A percentile compares a stretch with the other conserved stretches of the same genome.
These are phyloP conservation scores for Hymenochaete sp. DNA, from an alignment of 1,284 basidiomycete genomes.

Conservation along the genomic window DNA sequence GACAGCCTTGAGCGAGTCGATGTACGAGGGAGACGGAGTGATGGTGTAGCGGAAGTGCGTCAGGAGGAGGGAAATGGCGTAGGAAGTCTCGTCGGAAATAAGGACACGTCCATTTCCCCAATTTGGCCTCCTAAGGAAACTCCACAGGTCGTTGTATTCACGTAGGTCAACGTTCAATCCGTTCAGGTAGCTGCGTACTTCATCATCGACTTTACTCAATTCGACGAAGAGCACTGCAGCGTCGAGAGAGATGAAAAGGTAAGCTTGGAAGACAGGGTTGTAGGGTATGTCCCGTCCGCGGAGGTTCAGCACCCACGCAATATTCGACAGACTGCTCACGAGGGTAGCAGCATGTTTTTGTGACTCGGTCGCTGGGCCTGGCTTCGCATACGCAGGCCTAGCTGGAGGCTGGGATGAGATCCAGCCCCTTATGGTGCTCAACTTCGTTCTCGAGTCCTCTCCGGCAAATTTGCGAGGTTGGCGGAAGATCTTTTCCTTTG, in stretches of 20 bases:
- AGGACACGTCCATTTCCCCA: conserved; percentile 75
- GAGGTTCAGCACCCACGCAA: conserved; percentile 76
- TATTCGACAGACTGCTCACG: conserved; percentile 50
- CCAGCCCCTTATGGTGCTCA: conserved; percentile 53
- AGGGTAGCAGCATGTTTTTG: conserved; percentile 61
- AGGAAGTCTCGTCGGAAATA: conserved; percentile 62
- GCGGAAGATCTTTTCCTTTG: conserved; percentile 61
- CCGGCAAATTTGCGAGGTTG: conserved; percentile 43
- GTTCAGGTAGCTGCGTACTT: conserved; percentile 50
- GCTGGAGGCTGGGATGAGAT: conserved; percentile 50
- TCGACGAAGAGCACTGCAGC: conserved; percentile 63
- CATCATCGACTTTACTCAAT: conserved; percentile 44
- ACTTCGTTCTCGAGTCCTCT: conserved; percentile 48
- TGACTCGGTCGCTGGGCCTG: conserved; percentile 43
- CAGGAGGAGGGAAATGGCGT: conserved; percentile 73
- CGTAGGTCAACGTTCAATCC: conserved; percentile 49
- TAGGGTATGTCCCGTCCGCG: conserved; percentile 82
- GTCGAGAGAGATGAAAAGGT: conserved; percentile 64
- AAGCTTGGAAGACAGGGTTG: conserved; percentile 83
- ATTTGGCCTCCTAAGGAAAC: conserved; percentile 62
- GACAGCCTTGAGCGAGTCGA: conserved; percentile 78
- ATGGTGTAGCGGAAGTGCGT: conserved; percentile 71
- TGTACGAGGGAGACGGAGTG: conserved; percentile 38
- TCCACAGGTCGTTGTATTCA: conserved; percentile 76
- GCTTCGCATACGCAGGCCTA: conserved; percentile 52